Base-by-base conservation (phyloP, 2,329 filamentous ascomycete genomes). In the Dothideomycetes sp. region DNA sequence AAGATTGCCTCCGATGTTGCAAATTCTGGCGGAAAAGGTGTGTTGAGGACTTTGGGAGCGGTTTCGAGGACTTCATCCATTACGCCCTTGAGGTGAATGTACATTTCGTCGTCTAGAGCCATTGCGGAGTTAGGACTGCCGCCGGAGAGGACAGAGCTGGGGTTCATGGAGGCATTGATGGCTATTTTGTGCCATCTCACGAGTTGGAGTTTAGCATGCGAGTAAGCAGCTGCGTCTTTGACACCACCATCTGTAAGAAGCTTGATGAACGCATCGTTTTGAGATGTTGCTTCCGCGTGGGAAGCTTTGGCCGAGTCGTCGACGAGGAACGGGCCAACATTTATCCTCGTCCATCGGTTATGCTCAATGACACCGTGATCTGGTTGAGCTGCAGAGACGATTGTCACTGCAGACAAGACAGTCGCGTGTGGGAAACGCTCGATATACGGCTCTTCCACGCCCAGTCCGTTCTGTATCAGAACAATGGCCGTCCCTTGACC, bases 111-210 rank as follows among this genome's bases (percentile, higher is more conserved):
- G 49, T 84, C 79, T 10, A 62, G 59, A 4, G 75, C 67, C 75
- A 85, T 83, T 45, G 73, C 71, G 34, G 75, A 70, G 52, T 84
- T 84, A 38, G 75, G 71, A 2, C 69, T 63, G 1, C 79, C 77
- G 10, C 77, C 76, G 1, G 72, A 74, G 0, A 85, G 67, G 5
- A 84, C 79, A 2, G 79, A 76, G 1, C 75, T 79, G 0, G 81
- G 79, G 60, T 85, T 85, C 70, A 84, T 81, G 37, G 77, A 75
- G 0, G 79, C 77, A 57, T 85, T 85, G 64, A 85, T 84, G 50
- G 77, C 79, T 45, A 84, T 73, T 58, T 85, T 85, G 58, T 84
- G 80, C 81, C 81, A 85, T 17, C 81, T 69, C 14, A 84, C 73
- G 31, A 76, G 71, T 58, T 85, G 81, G 34, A 85, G 64, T 44